These are phyloP conservation scores for Russula ochroleuca DNA, from an alignment of 768 basidiomycete species.

Conservation along the genomic window DNA sequence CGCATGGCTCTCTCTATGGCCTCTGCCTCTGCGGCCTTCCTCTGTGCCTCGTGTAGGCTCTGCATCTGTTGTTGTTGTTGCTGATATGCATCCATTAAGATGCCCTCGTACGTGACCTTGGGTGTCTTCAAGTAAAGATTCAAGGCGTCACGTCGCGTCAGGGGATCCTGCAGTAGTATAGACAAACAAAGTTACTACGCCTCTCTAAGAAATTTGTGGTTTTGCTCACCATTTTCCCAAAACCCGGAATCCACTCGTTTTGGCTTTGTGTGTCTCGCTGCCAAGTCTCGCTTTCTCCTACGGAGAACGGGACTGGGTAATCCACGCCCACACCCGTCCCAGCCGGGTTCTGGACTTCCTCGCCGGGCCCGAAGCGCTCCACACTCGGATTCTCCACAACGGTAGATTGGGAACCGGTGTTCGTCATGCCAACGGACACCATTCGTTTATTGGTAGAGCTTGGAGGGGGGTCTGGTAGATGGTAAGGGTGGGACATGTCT, in stretches of 20 bases:
- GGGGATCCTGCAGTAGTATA: slow-evolving; percentile 13
- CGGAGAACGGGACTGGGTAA: neutral
- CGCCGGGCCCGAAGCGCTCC: slow-evolving; percentile 1
- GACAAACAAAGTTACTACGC: neutral
- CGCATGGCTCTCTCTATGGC: slow-evolving; percentile 17
- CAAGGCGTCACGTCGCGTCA: slow-evolving; percentile 12
- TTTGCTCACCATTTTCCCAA: slow-evolving; percentile 17
- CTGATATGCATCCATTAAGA: slow-evolving; percentile 8
- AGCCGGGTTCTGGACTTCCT: slow-evolving; percentile 7
- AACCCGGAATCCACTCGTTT: slow-evolving; percentile 19
- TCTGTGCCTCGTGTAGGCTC: slow-evolving; percentile 10
- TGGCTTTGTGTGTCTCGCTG: slow-evolving; percentile 12
- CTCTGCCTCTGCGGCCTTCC: slow-evolving; percentile 10
- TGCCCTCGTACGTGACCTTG: slow-evolving; percentile 16
- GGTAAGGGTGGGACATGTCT: slow-evolving; percentile 17
- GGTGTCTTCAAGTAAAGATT: slow-evolving; percentile 16
- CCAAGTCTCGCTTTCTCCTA: slow-evolving; percentile 7
- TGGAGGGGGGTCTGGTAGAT: neutral
- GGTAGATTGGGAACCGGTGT: neutral
- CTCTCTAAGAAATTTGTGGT: neutral
- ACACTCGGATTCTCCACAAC: neutral
- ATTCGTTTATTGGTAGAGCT: slow-evolving; percentile 4
- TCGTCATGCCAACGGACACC: neutral
- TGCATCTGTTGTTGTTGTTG: slow-evolving; percentile 12
- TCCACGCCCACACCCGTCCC: neutral